phyloP scores from a whole-genome alignment of 768 basidiomycete genomes.

The Inosperma sp. region DNA sequence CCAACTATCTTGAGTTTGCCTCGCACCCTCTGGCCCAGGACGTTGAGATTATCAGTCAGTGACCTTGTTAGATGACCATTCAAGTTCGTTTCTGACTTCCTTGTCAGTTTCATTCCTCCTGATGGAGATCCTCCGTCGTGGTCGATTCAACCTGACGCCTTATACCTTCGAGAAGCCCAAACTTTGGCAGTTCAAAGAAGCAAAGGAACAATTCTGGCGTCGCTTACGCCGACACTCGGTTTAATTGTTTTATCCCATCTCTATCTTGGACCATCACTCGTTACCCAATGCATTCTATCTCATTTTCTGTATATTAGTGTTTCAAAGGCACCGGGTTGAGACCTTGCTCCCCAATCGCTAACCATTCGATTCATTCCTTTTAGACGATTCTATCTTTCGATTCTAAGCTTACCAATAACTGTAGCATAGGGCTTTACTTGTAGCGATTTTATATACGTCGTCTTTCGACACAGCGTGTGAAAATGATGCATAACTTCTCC shows the following conservation, averaged over 20 bases:
- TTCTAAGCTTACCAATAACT: background rate
- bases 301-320: background rate
- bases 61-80: background rate
- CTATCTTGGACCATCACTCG: background rate
- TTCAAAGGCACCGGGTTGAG: slow-evolving; percentile 5
- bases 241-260: slow-evolving; percentile 18
- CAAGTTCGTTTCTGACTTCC: slow-evolving; percentile 12
- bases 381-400: background rate
- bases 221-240: slow-evolving; percentile 37
- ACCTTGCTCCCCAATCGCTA: slow-evolving; percentile 10
- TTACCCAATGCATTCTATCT: background rate
- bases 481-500: no score
- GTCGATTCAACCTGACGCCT: slow-evolving; percentile 48
- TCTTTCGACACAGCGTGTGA: no score
- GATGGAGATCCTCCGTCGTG: slow-evolving; percentile 59
- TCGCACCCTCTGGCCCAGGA: slow-evolving; percentile 44
- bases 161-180: slow-evolving; percentile 47
- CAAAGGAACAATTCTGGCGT: slow-evolving; percentile 34
- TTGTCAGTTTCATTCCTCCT: slow-evolving; percentile 54
- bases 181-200: slow-evolving; percentile 44
- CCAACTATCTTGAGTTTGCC: slow-evolving; percentile 54
- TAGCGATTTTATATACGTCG: no score
- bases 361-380: slow-evolving; percentile 8
- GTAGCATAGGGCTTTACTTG: background rate
- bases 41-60: slow-evolving; percentile 51